Conservation (phyloP, 352 stramenopile species). For the Phytopythium mirpurense region DNA sequence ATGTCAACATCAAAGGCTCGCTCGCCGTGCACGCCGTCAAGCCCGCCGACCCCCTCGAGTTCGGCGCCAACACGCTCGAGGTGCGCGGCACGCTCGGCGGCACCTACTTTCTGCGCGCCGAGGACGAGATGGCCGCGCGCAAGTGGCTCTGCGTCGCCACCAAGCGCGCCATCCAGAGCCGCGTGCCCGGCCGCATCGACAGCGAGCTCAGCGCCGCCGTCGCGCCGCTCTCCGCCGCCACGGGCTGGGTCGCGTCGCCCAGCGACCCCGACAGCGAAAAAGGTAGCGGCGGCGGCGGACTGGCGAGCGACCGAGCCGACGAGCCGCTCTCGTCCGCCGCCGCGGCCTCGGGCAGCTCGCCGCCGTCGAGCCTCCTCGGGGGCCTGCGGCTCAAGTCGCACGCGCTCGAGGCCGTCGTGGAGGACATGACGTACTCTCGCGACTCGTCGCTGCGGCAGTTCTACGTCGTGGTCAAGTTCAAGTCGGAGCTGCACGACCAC, state of each 20-base stretch:
- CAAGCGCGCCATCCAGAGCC: constrained; percentile 73
- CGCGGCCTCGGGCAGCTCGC: neutral
- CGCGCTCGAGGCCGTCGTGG: constrained; percentile 48
- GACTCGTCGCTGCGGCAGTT: constrained; percentile 74
- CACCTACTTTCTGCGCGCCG: constrained; percentile 78
- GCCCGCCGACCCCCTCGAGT: constrained; percentile 62
- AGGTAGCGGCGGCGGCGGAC: constrained; percentile 11
- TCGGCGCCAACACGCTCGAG: constrained; percentile 72
- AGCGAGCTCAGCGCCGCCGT: constrained; percentile 38
- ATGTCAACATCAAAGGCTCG: constrained; percentile 74
- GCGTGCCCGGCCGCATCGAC: constrained; percentile 62
- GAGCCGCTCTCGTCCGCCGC: neutral
- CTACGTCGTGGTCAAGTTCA: constrained; percentile 84
- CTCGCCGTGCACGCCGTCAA: constrained; percentile 75
- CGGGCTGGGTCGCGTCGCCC: neutral
- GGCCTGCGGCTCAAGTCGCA: constrained; percentile 55
- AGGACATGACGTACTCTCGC: constrained; percentile 72
- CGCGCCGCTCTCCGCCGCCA: constrained; percentile 6
- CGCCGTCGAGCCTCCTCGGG: constrained; percentile 10
- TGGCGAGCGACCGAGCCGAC: neutral
- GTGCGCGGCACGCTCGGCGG: constrained; percentile 66
- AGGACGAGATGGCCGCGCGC: constrained; percentile 70
- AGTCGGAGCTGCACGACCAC: constrained; percentile 78
- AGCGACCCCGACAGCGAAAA: constrained; percentile 7
- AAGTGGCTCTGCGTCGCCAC: constrained; percentile 81